These are phyloP conservation scores for Pseudogymnoascus sp. DNA, from an alignment of 2,329 filamentous ascomycete genomes.

Conservation along the genomic window DNA sequence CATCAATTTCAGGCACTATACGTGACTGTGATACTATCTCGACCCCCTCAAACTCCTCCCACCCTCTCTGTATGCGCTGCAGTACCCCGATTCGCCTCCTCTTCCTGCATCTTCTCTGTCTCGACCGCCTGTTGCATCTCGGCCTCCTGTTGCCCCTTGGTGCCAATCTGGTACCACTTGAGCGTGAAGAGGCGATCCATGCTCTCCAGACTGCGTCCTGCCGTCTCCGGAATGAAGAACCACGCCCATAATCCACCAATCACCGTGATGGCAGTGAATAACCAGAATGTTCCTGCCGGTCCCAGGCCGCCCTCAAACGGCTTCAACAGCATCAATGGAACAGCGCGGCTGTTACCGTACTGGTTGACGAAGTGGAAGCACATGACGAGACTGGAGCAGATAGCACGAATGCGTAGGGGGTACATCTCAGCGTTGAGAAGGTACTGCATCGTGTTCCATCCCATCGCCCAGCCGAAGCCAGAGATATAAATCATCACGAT, in stretches of 20 bases:
- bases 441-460: conserved; percentile 74
- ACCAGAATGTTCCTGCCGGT: conserved; percentile 65
- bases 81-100: conserved; percentile 20
- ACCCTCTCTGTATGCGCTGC: conserved; percentile 11
- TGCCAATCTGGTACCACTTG: conserved; percentile 69
- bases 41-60: background rate
- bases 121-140: conserved; percentile 37
- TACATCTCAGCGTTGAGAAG: conserved; percentile 72
- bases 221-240: conserved; percentile 67
- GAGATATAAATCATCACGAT: conserved; percentile 68
- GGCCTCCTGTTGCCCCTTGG: conserved; percentile 45
- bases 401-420: conserved; percentile 63
- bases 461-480: conserved; percentile 62
- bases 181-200: conserved; percentile 68
- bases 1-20: background rate
- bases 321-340: conserved; percentile 65
- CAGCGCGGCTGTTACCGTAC: conserved; percentile 68
- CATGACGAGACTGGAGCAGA: conserved; percentile 67
- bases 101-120: conserved; percentile 39
- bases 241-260: conserved; percentile 64
- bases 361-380: conserved; percentile 73
- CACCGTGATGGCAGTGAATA: conserved; percentile 62
- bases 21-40: conserved; percentile 1
- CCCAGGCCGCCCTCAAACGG: conserved; percentile 40
- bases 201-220: conserved; percentile 56